Conservation (phyloP, 768 basidiomycete genomes). For the Mycena haematopus region DNA sequence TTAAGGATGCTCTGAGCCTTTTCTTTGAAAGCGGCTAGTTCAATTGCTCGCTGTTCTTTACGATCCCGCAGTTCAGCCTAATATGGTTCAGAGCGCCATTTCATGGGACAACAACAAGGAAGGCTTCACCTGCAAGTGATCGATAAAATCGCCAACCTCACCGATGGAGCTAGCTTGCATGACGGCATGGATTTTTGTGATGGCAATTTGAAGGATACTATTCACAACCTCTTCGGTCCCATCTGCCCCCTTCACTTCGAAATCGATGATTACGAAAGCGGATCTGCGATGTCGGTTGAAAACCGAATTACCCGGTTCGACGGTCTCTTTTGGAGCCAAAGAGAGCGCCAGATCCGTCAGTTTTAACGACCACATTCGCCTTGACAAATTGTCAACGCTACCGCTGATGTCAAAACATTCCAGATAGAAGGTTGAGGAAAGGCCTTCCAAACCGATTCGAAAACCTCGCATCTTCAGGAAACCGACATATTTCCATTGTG, state of each 20-base stretch:
- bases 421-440: conserved; percentile 73
- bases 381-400: conserved; percentile 53
- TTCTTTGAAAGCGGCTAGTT: conserved; percentile 84
- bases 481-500: conserved; percentile 49
- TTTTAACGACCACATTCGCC: conserved; percentile 68
- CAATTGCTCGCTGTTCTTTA: conserved; percentile 75
- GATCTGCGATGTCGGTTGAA: conserved; percentile 70
- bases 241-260: conserved; percentile 50
- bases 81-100: conserved; percentile 3
- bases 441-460: conserved; percentile 77
- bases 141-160: conserved; percentile 88
- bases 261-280: conserved; percentile 86
- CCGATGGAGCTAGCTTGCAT: conserved; percentile 94
- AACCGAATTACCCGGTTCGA: conserved; percentile 41
- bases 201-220: conserved; percentile 55
- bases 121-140: conserved; percentile 73
- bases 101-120: conserved; percentile 4
- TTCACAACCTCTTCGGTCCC: conserved; percentile 32
- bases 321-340: conserved; percentile 64
- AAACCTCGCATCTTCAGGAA: conserved; percentile 80
- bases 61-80: conserved; percentile 79
- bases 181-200: conserved; percentile 87
- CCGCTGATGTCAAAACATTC: conserved; percentile 81
- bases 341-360: conserved; percentile 85
- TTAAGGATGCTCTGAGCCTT: conserved; percentile 76